Base-by-base conservation (phyloP, 2,329 filamentous ascomycete genomes). In the Lachnellula arida region DNA sequence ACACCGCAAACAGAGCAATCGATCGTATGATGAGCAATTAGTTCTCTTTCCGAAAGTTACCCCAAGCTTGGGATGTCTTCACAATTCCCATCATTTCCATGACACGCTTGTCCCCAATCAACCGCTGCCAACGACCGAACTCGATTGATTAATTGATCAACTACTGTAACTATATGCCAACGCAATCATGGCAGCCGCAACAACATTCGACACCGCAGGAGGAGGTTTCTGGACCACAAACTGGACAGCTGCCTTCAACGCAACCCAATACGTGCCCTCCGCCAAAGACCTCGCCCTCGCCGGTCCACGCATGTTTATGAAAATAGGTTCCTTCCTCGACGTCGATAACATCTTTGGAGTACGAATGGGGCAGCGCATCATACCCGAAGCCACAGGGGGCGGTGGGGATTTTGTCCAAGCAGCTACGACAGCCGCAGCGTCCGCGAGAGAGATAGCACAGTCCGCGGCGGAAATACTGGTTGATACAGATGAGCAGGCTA, bases 221-320 rank as follows among this genome's bases (percentile, higher is more conserved):
- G 61, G 66, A 28, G 79, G 79, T 19, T 70, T 73, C 54, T 84
- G 82, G 81, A 40, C 50, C 14, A 78, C 78, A 5, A 75, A 77
- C 59, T 75, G 75, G 56, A 76, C 80, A 57, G 8, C 28, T 32
- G 59, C 57, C 17, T 59, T 68, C 25, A 83, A 84, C 70, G 74
- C 82, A 57, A 79, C 81, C 44, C 78, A 78, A 62, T 80, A 82
- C 70, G 76, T 81, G 47, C 86, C 87, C 2, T 85, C 85, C 11
- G 73, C 88, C 17, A 84, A 82, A 69, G 86, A 90, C 65, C 74
- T 92, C 48, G 78, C 89, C 60, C 78, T 83, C 71, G 86, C 82
- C 17, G 81, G 88, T 4, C 88, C 88, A 49, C 80, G 88, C 56
- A 84, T 91, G 67, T 79, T 89, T 34, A 84, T 81, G 71, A 86